These are phyloP conservation scores for Amanita pseudoporphyria DNA, from an alignment of 768 basidiomycete genomes.

Conservation along the genomic window DNA sequence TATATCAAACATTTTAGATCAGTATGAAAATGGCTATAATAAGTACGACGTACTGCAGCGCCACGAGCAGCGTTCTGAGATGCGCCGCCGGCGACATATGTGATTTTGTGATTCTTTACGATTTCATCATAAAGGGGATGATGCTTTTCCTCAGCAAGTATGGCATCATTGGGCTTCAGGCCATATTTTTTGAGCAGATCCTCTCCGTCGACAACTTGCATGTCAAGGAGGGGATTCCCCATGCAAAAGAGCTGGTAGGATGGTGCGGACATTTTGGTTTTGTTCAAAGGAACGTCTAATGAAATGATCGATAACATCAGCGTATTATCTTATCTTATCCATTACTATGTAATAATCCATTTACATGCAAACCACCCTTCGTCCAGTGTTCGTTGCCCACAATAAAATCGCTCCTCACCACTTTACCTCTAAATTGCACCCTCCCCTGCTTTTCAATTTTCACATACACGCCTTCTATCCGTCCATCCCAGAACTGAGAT, in stretches of 20 bases:
- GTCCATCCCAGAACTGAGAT: slow-evolving; percentile 25
- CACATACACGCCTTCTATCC: slow-evolving; percentile 48
- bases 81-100: slow-evolving; percentile 95
- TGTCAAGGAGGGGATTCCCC: slow-evolving; percentile 95
- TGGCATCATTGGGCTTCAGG: slow-evolving; percentile 91
- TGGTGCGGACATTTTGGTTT: slow-evolving; percentile 29
- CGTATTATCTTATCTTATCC: not conserved
- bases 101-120: slow-evolving; percentile 61
- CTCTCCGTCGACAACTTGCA: slow-evolving; percentile 86
- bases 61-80: slow-evolving; percentile 95
- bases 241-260: slow-evolving; percentile 73
- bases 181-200: slow-evolving; percentile 80
- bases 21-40: not conserved
- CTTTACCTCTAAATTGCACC: slow-evolving; percentile 39
- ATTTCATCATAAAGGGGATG: slow-evolving; percentile 89
- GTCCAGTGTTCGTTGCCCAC: slow-evolving; percentile 57
- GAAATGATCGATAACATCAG: not conserved
- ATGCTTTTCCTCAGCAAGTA: slow-evolving; percentile 88
- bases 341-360: slow-evolving; percentile 18
- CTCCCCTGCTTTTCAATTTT: slow-evolving; percentile 35
- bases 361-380: slow-evolving; percentile 20
- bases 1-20: slow-evolving; percentile 23
- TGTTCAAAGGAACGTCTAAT: too few relatives aligned
- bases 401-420: slow-evolving; percentile 52
- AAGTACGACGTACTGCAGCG: slow-evolving; percentile 65